Evolutionary conservation across 345 rosid genomes (phyloP).

Genomic region (Brassica incana): DNA sequence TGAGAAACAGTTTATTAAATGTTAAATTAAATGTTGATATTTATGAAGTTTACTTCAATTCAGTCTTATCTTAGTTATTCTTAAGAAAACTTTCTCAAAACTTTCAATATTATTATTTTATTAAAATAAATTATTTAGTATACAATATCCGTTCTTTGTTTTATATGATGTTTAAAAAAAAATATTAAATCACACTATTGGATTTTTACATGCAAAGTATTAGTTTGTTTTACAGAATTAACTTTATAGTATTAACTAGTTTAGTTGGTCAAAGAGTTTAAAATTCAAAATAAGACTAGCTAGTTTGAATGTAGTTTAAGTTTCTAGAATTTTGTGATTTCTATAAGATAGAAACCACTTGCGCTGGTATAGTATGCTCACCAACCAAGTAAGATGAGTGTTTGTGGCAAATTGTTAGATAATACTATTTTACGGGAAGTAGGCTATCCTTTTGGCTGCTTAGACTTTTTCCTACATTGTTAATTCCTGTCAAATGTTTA

Average conservation of each 20-base stretch:
- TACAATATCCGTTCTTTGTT: neutral
- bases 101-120: neutral
- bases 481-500: slow-evolving; percentile 8
- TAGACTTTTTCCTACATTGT: neutral
- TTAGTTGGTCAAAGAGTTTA: neutral
- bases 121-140: neutral
- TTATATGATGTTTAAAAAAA: neutral
- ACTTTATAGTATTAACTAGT: neutral
- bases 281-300: neutral
- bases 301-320: neutral
- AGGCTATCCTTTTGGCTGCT: slow-evolving; percentile 13
- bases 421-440: slow-evolving; percentile 3
- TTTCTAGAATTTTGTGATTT: slow-evolving; percentile 19
- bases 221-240: neutral
- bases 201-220: neutral
- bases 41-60: neutral
- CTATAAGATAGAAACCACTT: neutral
- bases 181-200: neutral
- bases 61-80: neutral
- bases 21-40: neutral
- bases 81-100: neutral
- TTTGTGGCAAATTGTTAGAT: slow-evolving; percentile 18
- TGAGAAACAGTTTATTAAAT: neutral
- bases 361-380: slow-evolving; percentile 14
- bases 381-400: slow-evolving; percentile 5